Evolutionary conservation across 352 stramenopile genomes (phyloP).

Genomic region (Globisporangium nodosum): DNA sequence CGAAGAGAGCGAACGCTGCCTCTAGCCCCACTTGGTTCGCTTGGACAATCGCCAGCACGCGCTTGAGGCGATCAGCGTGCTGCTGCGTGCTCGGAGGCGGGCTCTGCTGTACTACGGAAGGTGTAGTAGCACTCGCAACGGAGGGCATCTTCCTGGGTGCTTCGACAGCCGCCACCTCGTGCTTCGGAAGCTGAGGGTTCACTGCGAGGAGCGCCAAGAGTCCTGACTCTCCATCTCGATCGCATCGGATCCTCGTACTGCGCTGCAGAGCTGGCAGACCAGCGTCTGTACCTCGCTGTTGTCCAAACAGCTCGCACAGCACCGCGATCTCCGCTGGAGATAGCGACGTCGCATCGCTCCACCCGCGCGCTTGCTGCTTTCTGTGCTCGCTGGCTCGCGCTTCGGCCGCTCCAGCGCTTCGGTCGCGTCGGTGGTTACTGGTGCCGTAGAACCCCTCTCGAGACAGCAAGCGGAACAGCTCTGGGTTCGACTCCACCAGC

Average conservation of each 20-base stretch:
- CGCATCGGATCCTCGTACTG: conserved; percentile 48
- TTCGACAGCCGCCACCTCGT: neutral
- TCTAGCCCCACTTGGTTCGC: conserved; percentile 24
- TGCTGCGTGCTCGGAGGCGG: conserved; percentile 10
- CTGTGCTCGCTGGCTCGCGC: conserved; percentile 6
- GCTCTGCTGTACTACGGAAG: neutral
- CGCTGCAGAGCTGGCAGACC: conserved; percentile 8
- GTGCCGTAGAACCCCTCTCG: conserved; percentile 58
- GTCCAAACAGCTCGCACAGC: conserved; percentile 55
- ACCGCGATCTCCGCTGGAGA: conserved; percentile 53
- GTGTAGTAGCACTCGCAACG: no score
- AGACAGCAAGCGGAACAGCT: conserved; percentile 57
- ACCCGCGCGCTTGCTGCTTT: conserved; percentile 16
- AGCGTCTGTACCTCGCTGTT: conserved; percentile 13
- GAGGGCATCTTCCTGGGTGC: neutral
- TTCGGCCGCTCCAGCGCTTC: neutral
- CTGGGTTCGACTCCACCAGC: conserved; percentile 64
- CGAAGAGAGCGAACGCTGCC: conserved; percentile 40
- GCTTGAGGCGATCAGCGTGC: conserved; percentile 30
- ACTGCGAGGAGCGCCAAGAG: conserved; percentile 53
- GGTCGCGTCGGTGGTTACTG: neutral
- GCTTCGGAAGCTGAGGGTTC: conserved; percentile 10
- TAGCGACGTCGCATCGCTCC: conserved; percentile 41
- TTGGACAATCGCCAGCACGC: conserved; percentile 24
- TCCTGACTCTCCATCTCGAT: conserved; percentile 34